Base-by-base conservation (phyloP, 495 filamentous ascomycete genomes). In the Podospora appendiculata region DNA sequence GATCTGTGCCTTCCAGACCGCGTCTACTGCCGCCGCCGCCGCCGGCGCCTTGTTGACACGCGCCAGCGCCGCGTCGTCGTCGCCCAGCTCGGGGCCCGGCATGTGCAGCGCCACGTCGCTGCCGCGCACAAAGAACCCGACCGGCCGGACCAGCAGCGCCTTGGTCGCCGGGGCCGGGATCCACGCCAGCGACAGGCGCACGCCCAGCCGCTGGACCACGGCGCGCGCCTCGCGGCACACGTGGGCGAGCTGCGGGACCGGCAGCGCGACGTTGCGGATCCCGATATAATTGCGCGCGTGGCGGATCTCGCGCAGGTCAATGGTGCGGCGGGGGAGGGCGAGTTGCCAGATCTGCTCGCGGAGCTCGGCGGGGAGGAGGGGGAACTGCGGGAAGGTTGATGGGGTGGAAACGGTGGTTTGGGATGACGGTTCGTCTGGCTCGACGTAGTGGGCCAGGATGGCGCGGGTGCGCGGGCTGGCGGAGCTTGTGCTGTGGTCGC, bases 331-430 rank as follows among this genome's bases (percentile, higher is more conserved):
- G 12, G 52, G 45, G 6, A 54, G 39, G 32, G 52, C 45, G 13
- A 48, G 32, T 18, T 44, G 36, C 52, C 52, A 54, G n/a, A 54
- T 54, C 8, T 54, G 42, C 45, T 54, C 43, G 18, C 52, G 19
- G 45, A 54, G 48, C 39, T 54, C 52, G 52, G 19, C 12, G n/a
- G 52, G 52, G 10, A 54, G 52, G 33, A 48, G 36, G 13, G 18
- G 11, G 40, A 54, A 54, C 19, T 48, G 17, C 10, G 52, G 36
- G 52, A 54, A 54, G 25, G n/a, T n/a, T n/a, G 25, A 25, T 25
- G 25, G 25, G 5, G 25, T 25, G 5, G 25, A 25, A 25, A 5
- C 5, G 25, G 25, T 25, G 25, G 25, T 2, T 0, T 36, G 19
- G 13, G 6, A 16, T 4, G 38, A 25, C 14, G 41, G 43, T 8